phyloP scores from a whole-genome alignment of 768 basidiomycete species.

The Hygrophoropsis aurantiaca region DNA sequence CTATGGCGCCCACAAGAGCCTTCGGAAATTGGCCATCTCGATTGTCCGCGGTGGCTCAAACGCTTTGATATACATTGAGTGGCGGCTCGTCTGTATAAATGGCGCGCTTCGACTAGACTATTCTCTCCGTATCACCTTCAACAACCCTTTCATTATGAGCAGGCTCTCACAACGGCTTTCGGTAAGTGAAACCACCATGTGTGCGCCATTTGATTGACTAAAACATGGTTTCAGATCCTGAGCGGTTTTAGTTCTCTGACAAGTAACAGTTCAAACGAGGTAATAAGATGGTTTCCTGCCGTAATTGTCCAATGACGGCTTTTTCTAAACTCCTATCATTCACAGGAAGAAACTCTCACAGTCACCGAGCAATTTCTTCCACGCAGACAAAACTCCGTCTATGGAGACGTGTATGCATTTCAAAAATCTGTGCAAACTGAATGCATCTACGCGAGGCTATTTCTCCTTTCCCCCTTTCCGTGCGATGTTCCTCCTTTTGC shows the following conservation, averaged over 20 bases:
- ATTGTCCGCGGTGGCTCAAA: constrained; percentile 9
- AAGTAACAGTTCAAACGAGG: constrained; percentile 13
- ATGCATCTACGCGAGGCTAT: constrained; percentile 25
- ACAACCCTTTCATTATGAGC: constrained; percentile 18
- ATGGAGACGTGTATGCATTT: constrained; percentile 30
- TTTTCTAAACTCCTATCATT: no score
- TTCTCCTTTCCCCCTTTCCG: constrained; percentile 25
- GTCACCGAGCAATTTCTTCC: constrained; percentile 28
- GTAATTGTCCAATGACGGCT: no score
- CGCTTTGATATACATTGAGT: constrained; percentile 29
- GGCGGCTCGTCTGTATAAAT: constrained; percentile 26
- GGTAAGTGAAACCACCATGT: constrained; percentile 15
- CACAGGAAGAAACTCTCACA: constrained; percentile 18
- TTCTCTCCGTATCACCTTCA: neutral
- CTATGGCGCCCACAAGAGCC: neutral
- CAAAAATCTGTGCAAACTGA: constrained; percentile 19
- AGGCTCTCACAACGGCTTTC: constrained; percentile 30
- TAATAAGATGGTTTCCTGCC: no score
- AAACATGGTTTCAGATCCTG: constrained; percentile 18
- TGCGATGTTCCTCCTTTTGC: constrained; percentile 27
- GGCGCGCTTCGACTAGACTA: neutral
- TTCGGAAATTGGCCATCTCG: constrained; percentile 4
- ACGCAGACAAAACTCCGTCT: constrained; percentile 26
- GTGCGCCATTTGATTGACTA: neutral
- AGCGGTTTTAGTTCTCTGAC: constrained; percentile 21